Evolutionary conservation across 768 basidiomycete genomes (phyloP), one percentile per base, ranked within the genome.

Genomic region (Panus rudis): DNA sequence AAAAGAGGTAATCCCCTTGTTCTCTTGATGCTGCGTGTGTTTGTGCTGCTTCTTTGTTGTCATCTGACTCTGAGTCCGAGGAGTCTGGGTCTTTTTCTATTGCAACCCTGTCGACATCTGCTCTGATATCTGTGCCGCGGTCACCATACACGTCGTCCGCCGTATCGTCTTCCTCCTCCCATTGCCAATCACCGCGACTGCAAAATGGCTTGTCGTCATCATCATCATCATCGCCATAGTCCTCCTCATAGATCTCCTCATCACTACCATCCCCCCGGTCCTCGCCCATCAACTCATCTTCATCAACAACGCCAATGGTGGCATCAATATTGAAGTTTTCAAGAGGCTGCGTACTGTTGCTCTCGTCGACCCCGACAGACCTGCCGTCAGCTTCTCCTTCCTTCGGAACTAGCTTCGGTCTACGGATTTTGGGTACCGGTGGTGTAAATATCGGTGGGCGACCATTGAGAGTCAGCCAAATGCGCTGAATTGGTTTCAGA

Each of bases 1-100:
- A 64, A 35, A 66, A 65, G 2, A 38, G n/a, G 34, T 50, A 52
- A 12, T 17, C 16, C 22, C 16, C 11, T 6, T 22, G 6, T 13
- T 7, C 41, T 30, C 33, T 4, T 16, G 6, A 11, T 7, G 20
- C 12, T 31, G 20, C 10, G 38, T 24, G 26, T 12, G 20, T 10
- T 39, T 24, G 12, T 39, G 13, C 22, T 19, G 10, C 7, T 39
- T 24, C 22, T 39, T 24, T 7, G 22, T 20, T 12, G 12, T 20
- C 38, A n/a, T 12, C 10, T 10, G 13, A 20, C 14, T 42, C 41
- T 3, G 24, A 14, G 30, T 41, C 40, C 24, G 16, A n/a, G 12
- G 11, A 10, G n/a, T 12, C 13, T 12, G 12, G 16, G 16, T 30
- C 26, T 12, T 17, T 41, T n/a, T 13, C 17, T 14, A 17, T n/a